Evolutionary conservation across 2,329 filamentous ascomycete species (phyloP), one percentile per base, ranked within the genome.

Genomic region (Alternaria ethzedia): DNA sequence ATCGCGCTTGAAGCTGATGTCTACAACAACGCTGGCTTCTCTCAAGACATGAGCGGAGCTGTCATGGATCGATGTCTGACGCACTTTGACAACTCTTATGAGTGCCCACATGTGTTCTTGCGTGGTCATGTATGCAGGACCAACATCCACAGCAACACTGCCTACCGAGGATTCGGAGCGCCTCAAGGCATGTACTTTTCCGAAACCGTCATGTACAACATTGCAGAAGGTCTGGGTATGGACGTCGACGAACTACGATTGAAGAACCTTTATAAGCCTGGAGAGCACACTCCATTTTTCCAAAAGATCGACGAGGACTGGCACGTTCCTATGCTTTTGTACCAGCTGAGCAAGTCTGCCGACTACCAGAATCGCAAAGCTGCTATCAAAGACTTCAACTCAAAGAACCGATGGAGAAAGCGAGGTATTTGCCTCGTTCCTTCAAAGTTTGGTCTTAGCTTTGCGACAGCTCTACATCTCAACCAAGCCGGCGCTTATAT

Each of bases 361-460:
- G 83, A 89, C 26, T 98, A 96, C 77, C 84, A 85, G 1, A 84
- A 86, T 50, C 88, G 94, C 26, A 89, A 90, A 59, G 83, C 88
- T 60, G 90, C 88, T 4, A 84, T 96, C 6, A 85, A 87, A 8
- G 86, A 89, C 45, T 98, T 97, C 84, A 99, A 99, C 80, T 82
- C 84, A 23, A 85, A 84, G 36, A 91, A 94, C 82, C 95, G 92
- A 76, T 98, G 95, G 95, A 93, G 93, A 76, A 97, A 97, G 84
- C 90, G 94, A 57, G 94, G 94, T 0, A 83, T 92, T 58, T 90
- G 93, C 7, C 81, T 98, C 10, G 90, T 98, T 51, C 96, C 95
- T 0, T 97, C 94, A 47, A 98, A 98, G 76, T 98, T 98, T 72
- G 95, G 95, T 71, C 97, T 98, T 72, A 97, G 93, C 2, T 98